phyloP scores from a whole-genome alignment of 2,329 filamentous ascomycete species.

The Scedosporium minutisporum region DNA sequence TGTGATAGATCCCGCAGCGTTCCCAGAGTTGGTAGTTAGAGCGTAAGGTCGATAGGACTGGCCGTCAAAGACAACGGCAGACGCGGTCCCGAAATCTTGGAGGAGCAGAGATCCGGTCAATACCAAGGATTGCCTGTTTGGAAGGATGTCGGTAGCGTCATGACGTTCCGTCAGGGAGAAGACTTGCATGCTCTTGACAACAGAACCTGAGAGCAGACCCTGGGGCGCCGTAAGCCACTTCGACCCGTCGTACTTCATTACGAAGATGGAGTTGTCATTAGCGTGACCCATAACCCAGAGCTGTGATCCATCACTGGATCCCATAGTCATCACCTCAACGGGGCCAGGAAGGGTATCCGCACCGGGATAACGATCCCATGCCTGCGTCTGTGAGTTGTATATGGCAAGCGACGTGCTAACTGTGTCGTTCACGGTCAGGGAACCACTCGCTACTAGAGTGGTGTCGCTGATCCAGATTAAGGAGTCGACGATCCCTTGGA shows the following conservation, averaged over 20 bases:
- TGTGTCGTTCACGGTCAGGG: slow-evolving; percentile 59
- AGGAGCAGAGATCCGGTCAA: slow-evolving; percentile 76
- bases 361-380: slow-evolving; percentile 55
- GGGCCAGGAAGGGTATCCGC: slow-evolving; percentile 66
- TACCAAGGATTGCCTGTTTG: slow-evolving; percentile 61
- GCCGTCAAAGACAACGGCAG: slow-evolving; percentile 82
- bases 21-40: slow-evolving; percentile 59
- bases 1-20: slow-evolving; percentile 63
- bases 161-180: slow-evolving; percentile 64
- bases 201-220: slow-evolving; percentile 51
- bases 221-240: slow-evolving; percentile 58
- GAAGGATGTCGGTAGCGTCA: slow-evolving; percentile 51
- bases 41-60: slow-evolving; percentile 68
- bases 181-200: slow-evolving; percentile 72
- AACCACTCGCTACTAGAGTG: slow-evolving; percentile 67
- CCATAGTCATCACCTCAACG: slow-evolving; percentile 65
- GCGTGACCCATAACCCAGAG: slow-evolving; percentile 76
- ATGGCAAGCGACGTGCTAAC: slow-evolving; percentile 54
- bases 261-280: slow-evolving; percentile 58
- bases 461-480: slow-evolving; percentile 69
- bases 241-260: slow-evolving; percentile 73
- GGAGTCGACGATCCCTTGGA: slow-evolving; percentile 60
- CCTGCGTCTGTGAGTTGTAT: slow-evolving; percentile 59
- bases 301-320: slow-evolving; percentile 59
- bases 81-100: slow-evolving; percentile 67